A percentile compares a stretch with the other conserved stretches of the same genome.
Evolutionary conservation across 345 rosid genomes (phyloP).

Genomic region (Eucalyptus tenuipes): DNA sequence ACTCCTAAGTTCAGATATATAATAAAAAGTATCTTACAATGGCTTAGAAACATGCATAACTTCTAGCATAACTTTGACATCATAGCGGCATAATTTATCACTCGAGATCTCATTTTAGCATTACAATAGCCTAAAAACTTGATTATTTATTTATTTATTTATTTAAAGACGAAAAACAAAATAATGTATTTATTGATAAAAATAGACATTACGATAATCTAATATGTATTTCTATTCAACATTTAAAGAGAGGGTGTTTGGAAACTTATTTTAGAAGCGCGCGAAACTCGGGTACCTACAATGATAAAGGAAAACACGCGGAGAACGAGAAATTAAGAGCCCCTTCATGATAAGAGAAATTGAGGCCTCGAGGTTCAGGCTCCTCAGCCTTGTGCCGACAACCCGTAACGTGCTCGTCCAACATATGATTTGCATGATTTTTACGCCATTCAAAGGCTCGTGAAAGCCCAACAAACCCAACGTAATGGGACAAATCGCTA

Average conservation of each 20-base stretch:
- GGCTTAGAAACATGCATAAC: not conserved
- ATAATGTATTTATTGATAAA: not conserved
- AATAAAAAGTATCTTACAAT: not conserved
- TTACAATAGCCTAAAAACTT: not conserved
- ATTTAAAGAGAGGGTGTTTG: not conserved
- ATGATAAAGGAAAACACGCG: not conserved
- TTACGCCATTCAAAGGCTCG: not conserved
- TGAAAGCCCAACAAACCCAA: not conserved
- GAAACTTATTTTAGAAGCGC: not conserved
- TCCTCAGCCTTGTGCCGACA: not conserved
- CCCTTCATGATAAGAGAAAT: not conserved
- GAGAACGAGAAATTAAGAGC: not conserved
- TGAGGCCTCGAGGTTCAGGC: not conserved
- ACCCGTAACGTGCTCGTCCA: not conserved
- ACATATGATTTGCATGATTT: not conserved
- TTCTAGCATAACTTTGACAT: not conserved
- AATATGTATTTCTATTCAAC: not conserved
- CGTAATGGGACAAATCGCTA: not conserved
- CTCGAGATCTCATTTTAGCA: not conserved
- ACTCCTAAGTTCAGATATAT: not conserved
- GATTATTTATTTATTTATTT: not conserved
- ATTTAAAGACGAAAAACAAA: not conserved
- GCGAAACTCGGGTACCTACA: not conserved
- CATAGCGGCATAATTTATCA: fast-evolving
- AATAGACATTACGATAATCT: not conserved